Conservation (phyloP, 345 rosid species). For the Syzygium jambos region DNA sequence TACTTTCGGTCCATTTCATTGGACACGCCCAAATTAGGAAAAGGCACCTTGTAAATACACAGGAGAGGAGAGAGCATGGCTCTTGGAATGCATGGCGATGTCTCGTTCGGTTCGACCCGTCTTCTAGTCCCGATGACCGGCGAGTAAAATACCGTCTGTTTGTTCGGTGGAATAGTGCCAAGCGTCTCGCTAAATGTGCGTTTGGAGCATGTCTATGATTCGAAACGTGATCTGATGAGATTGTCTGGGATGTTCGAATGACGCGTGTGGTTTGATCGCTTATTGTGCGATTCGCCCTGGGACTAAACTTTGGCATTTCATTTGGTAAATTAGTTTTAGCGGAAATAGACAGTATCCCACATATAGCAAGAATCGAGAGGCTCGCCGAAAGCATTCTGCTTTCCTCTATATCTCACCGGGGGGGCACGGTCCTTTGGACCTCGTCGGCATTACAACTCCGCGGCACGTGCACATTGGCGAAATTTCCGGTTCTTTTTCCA, state of each 20-base stretch:
- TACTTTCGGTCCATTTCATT: not conserved
- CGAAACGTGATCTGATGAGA: not conserved
- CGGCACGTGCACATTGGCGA: not conserved
- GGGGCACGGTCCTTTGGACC: too few species aligned
- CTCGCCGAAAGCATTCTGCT: not conserved
- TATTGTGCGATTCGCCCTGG: not conserved
- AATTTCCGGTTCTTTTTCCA: too few species aligned
- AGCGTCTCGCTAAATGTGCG: not conserved
- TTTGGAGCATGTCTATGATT: not conserved
- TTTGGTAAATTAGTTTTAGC: not conserved
- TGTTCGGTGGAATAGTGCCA: not conserved
- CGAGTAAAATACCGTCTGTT: not conserved
- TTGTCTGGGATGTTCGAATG: fast-evolving
- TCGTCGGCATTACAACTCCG: fast-evolving
- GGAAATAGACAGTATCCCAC: not conserved
- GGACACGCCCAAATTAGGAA: not conserved
- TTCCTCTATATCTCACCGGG: not conserved
- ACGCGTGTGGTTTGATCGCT: not conserved
- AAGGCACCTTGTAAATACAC: not conserved
- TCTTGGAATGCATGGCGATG: fast-evolving
- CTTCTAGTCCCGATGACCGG: not conserved
- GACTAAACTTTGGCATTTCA: not conserved
- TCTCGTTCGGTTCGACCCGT: not conserved
- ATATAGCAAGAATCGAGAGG: not conserved
- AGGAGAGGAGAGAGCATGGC: not conserved